These are phyloP conservation scores for Polyporus tsugae DNA, from an alignment of 1,284 basidiomycete genomes.

Conservation along the genomic window DNA sequence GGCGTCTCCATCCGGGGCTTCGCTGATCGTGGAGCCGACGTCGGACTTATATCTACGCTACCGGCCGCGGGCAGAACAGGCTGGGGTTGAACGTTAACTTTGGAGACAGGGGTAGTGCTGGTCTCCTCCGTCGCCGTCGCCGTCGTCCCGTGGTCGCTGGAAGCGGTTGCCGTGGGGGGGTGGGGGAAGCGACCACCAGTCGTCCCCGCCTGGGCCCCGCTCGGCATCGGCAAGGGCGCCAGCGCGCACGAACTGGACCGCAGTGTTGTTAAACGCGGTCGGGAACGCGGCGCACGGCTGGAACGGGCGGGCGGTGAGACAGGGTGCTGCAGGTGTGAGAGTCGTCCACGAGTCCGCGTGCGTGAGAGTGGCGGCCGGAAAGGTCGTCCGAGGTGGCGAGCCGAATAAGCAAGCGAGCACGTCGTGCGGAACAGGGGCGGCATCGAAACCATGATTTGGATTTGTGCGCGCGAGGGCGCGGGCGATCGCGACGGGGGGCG, in stretches of 20 bases:
- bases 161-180: neutral
- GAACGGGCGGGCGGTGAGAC: constrained; percentile 54
- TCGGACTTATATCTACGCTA: neutral
- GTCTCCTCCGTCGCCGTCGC: neutral
- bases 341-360: neutral
- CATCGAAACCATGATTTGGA: constrained; percentile 8
- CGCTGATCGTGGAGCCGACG: constrained; percentile 8
- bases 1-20: constrained; percentile 1
- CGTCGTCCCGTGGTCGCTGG: neutral
- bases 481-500: constrained; percentile 4
- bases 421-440: constrained; percentile 5
- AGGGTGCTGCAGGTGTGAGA: constrained; percentile 47
- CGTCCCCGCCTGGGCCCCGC: constrained; percentile 20
- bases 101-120: neutral
- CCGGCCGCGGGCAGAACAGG: neutral
- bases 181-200: constrained; percentile 44
- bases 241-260: constrained; percentile 58
- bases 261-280: constrained; percentile 74
- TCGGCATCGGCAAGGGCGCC: constrained; percentile 28
- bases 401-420: constrained; percentile 1
- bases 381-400: constrained; percentile 1
- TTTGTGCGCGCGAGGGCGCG: neutral
- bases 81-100: neutral
- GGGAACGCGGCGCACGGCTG: constrained; percentile 57
- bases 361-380: neutral